Evolutionary conservation across 2,329 filamentous ascomycete species (phyloP).

Genomic region (Mariannaea elegans): DNA sequence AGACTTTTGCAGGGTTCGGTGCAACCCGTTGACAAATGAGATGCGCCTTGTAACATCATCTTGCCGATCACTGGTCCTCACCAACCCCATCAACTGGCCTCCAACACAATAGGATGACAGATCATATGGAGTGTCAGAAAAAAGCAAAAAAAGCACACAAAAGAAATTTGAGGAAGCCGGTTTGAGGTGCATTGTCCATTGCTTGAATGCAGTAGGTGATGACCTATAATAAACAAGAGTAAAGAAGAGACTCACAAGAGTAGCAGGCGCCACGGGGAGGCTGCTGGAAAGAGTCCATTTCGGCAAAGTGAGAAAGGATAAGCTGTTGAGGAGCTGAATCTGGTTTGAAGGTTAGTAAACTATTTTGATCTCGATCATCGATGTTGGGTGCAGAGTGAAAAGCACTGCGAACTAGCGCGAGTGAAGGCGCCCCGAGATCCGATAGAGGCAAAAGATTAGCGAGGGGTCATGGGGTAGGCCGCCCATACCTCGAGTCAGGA

Average conservation of each 20-base stretch:
- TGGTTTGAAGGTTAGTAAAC: conserved; percentile 23
- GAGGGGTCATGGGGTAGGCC: conserved; percentile 26
- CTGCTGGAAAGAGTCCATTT: conserved; percentile 53
- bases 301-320: conserved; percentile 26
- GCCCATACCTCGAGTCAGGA: conserved; percentile 17
- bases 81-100: not conserved
- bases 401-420: conserved; percentile 22
- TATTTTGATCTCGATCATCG: conserved; percentile 11
- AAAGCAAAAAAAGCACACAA: not conserved
- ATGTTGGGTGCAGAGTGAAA: conserved; percentile 16
- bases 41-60: conserved; percentile 1
- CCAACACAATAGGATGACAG: not conserved
- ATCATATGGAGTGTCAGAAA: not conserved
- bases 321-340: conserved; percentile 22
- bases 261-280: conserved; percentile 58
- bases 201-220: not conserved
- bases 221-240: not conserved
- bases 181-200: not conserved
- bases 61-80: conserved; percentile 6
- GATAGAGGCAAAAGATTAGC: conserved; percentile 41
- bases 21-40: conserved; percentile 6
- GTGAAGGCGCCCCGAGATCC: conserved; percentile 32
- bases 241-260: conserved; percentile 54
- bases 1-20: conserved; percentile 5
- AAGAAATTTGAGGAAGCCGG: not conserved